Evolutionary conservation across 805 yeast species (phyloP), one percentile per base, ranked within the genome.

Genomic region (Kuraishia borneana): DNA sequence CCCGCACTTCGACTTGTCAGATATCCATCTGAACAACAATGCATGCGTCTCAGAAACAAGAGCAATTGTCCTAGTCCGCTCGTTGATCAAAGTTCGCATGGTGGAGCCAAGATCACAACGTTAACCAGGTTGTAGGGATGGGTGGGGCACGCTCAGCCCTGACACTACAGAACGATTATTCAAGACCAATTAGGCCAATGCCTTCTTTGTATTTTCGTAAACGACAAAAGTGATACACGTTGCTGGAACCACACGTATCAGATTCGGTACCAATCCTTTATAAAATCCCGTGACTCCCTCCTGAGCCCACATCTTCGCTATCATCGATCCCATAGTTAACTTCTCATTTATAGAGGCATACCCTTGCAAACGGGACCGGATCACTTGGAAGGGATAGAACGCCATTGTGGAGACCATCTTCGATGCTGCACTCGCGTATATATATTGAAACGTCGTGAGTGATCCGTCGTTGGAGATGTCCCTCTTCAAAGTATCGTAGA

Each of bases 181-280:
- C 23, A 21, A 10, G 10, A 7, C 23, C 9, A 10, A 7, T 25
- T 12, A 25, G 28, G 28, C 8, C 19, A 51, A 46, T 14, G 43
- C 29, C 30, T 48, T 50, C 34, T 59, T 67, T 41, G 72, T 60
- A 26, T 68, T 63, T 50, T 92, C 98, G 48, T 92, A 92, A 4
- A 82, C 82, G 4, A 81, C 63, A 51, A 92, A 85, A 0, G 97
- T 92, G 9, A 88, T 70, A 49, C 95, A 83, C 3, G 96, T 88
- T 2, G 96, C 87, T 0, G 98, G 98, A 4, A 92, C 66, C 1
- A 89, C 95, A 31, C 97, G 63, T 2, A 83, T 38, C 13, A 89
- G 50, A 42, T 87, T 88, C 2, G 95, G 80, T 2, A 73, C 57
- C 13, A 92, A 54, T 0, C 98, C 98, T 43, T 81, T 78, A 53